Percentiles rank a stretch among this genome's conserved stretches.
Conservation (phyloP, 352 stramenopile species). For the Blastocystis hominis region DNA sequence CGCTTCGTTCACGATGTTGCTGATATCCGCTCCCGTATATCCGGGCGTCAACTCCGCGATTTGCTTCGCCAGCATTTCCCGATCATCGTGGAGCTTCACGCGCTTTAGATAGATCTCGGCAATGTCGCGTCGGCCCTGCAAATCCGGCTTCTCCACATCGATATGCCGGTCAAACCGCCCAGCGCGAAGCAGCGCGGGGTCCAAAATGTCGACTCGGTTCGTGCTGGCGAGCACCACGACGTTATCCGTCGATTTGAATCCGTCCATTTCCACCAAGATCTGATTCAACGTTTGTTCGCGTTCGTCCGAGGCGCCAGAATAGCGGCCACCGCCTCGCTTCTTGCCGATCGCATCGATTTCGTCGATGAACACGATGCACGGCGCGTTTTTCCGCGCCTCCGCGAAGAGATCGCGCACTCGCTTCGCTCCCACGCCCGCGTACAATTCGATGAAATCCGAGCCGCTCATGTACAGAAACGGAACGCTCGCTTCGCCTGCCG, state of each 20-base stretch:
- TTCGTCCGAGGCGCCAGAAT: conserved; percentile 84
- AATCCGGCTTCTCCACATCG: conserved; percentile 88
- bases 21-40: conserved; percentile 84
- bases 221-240: conserved; percentile 94
- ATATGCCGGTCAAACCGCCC: conserved; percentile 96
- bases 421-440: conserved; percentile 92
- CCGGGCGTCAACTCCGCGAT: conserved; percentile 89
- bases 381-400: conserved; percentile 71
- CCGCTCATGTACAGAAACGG: conserved; percentile 78
- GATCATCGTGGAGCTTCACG: conserved; percentile 77
- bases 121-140: conserved; percentile 89
- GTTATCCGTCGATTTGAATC: conserved; percentile 82
- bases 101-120: conserved; percentile 89
- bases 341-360: conserved; percentile 90
- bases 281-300: conserved; percentile 99
- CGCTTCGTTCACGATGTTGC: conserved; percentile 98
- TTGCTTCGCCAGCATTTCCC: conserved; percentile 81
- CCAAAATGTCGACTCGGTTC: conserved; percentile 95
- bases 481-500: conserved; percentile 87
- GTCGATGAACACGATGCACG: conserved; percentile 99
- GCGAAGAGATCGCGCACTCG: conserved; percentile 71
- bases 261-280: conserved; percentile 98
- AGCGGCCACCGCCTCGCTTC: not conserved
- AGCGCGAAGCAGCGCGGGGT: conserved; percentile 89
- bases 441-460: conserved; percentile 99